Conservation (phyloP, 1,139 yeast species). For the Maudiozyma humilis region DNA sequence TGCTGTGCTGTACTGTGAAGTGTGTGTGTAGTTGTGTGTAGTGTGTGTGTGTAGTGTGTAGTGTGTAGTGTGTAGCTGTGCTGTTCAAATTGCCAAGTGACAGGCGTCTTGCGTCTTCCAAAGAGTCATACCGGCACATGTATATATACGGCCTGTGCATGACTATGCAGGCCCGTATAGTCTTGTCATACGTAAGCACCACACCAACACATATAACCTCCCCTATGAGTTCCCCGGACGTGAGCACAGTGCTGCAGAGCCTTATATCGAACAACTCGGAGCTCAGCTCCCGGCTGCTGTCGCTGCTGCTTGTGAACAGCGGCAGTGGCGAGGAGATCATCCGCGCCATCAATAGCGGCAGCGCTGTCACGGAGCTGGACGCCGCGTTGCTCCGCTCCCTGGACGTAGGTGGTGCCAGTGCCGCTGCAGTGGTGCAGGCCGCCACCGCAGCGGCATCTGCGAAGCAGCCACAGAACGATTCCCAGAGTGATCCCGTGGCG, state of each 20-base stretch:
- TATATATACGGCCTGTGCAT: neutral
- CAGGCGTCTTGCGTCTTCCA: no score
- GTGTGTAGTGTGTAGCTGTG: no score
- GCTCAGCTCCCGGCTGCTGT: slow-evolving; percentile 26
- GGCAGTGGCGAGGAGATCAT: slow-evolving; percentile 27
- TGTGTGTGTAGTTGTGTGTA: no score
- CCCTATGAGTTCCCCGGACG: neutral
- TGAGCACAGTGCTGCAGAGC: slow-evolving; percentile 12
- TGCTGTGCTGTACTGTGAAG: no score
- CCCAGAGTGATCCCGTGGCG: no score
- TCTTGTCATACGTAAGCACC: no score
- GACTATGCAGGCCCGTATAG: neutral
- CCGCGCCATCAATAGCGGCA: slow-evolving; percentile 20
- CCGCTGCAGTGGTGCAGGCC: neutral
- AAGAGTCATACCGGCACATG: neutral
- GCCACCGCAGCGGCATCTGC: neutral
- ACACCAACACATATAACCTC: no score
- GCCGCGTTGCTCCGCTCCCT: slow-evolving; percentile 5
- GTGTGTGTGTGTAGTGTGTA: no score
- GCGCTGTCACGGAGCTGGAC: slow-evolving; percentile 15
- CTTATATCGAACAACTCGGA: slow-evolving; percentile 25
- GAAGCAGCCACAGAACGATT: no score
- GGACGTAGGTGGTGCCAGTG: neutral
- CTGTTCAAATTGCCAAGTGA: no score
- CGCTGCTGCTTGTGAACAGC: slow-evolving; percentile 26